Evolutionary conservation across 345 rosid genomes (phyloP).

Genomic region (Eutrema japonicum): DNA sequence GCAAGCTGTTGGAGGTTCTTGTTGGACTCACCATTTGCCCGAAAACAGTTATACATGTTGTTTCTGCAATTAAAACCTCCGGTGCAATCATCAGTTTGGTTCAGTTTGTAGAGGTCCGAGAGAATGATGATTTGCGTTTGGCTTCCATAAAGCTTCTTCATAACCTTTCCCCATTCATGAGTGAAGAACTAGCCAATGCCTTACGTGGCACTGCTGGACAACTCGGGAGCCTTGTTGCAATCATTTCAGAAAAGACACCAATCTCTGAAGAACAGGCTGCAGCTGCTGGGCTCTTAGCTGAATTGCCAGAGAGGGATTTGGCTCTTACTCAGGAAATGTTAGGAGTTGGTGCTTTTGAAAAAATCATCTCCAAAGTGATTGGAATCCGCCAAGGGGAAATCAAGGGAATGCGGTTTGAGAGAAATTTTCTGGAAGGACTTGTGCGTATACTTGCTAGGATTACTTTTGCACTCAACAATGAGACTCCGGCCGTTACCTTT

Average conservation of each 20-base stretch:
- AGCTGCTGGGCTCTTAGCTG: conserved; percentile 88
- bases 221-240: conserved; percentile 70
- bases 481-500: conserved; percentile 62
- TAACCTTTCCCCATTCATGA: conserved; percentile 82
- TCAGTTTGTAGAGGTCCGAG: conserved; percentile 86
- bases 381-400: conserved; percentile 76
- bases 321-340: conserved; percentile 88
- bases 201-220: conserved; percentile 86
- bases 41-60: conserved; percentile 66
- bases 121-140: conserved; percentile 59
- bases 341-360: conserved; percentile 68
- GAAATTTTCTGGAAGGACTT: conserved; percentile 82
- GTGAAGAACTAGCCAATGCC: conserved; percentile 77
- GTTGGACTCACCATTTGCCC: conserved; percentile 78
- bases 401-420: conserved; percentile 76
- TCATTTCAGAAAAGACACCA: conserved; percentile 65
- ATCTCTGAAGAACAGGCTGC: conserved; percentile 91
- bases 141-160: conserved; percentile 88
- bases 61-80: conserved; percentile 82
- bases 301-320: conserved; percentile 86
- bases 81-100: conserved; percentile 95
- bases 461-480: conserved; percentile 72
- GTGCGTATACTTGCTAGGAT: conserved; percentile 80
- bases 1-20: conserved; percentile 97
- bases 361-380: conserved; percentile 55